Conservation (phyloP, 495 filamentous ascomycete species). For the Daldinia childiae region DNA sequence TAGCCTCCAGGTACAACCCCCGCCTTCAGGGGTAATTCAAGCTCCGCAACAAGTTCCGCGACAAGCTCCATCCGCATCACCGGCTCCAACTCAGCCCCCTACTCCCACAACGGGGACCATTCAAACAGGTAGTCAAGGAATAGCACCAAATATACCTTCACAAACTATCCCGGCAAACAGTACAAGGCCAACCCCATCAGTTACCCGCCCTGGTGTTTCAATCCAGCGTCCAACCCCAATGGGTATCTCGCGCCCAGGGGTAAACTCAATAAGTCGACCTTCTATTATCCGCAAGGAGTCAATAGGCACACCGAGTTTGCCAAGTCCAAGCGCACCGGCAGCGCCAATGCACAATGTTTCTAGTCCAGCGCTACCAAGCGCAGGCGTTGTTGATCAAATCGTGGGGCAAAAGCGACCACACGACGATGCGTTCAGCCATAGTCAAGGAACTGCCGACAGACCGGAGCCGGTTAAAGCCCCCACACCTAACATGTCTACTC, state of each 20-base stretch:
- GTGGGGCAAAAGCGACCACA: slow-evolving; percentile 42
- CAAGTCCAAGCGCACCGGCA: slow-evolving; percentile 8
- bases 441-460: slow-evolving; percentile 5
- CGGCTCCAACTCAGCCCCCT: slow-evolving; percentile 31
- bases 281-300: slow-evolving; percentile 36
- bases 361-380: slow-evolving; percentile 45
- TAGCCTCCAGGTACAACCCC: slow-evolving; percentile 24
- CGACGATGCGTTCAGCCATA: slow-evolving; percentile 21
- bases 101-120: slow-evolving; percentile 5
- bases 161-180: slow-evolving; percentile 1
- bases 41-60: slow-evolving; percentile 23
- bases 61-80: slow-evolving; percentile 37
- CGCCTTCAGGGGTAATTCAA: slow-evolving; percentile 18
- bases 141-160: slow-evolving; percentile 1
- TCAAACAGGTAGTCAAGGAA: slow-evolving; percentile 24
- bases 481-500: slow-evolving; percentile 24
- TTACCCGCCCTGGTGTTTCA: slow-evolving; percentile 36
- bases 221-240: slow-evolving; percentile 47
- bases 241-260: slow-evolving; percentile 41
- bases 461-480: slow-evolving; percentile 12
- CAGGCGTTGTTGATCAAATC: slow-evolving; percentile 47
- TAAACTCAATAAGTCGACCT: slow-evolving; percentile 39
- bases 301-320: slow-evolving; percentile 11
- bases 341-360: slow-evolving; percentile 40
- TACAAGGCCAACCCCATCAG: slow-evolving; percentile 28